Base-by-base conservation (phyloP, 148 eudicot genomes). In the Suaeda aralocaspica region DNA sequence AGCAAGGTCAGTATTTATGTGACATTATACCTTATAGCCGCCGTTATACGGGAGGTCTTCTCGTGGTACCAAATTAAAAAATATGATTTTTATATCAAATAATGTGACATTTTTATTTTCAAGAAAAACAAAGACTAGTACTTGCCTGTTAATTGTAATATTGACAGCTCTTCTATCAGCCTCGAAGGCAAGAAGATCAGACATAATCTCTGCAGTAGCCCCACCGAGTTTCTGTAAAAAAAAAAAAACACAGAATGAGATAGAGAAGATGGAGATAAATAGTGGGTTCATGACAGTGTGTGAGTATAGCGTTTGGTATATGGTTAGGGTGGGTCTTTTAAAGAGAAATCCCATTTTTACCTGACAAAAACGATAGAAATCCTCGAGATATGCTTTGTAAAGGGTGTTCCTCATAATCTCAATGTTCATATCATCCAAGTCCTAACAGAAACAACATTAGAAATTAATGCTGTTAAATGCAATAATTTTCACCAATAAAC, bases 361-460 rank as follows among this genome's bases (percentile, higher is more conserved):
- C 91, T 91, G 95, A 70, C 98, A 94, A 71, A 91, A 94, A 77
- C 83, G 82, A 79, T 94, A 88, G 77, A 94, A 94, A 74, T 94
- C 98, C 75, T 94, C 98, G 42, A 94, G 96, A 78, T 94, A 94
- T 71, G 98, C 98, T 76, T 94, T 94, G 82, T 94, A 94, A 18
- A 94, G 88, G 46, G 98, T 91, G 77, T 94, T 94, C 82, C 98
- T 85, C 98, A 94, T 94, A 72, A 94, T 94, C 75, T 94, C 98
- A 68, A 94, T 94, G 88, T 94, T 94, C 98, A 94, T 94, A 79
- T 94, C 98, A 83, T 94, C 98, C 87, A 94, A 82, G 79, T 94
- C 98, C 98, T 94, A 76, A 46, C 64, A 28, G 28, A 44, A 15
- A 12, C 33, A 69, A 62, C 68, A 45, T 48, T 63, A 67, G 22